Evolutionary conservation across 257 asterid genomes (phyloP), one percentile per base, ranked within the genome.

Genomic region (Galeopsis tetrahit): DNA sequence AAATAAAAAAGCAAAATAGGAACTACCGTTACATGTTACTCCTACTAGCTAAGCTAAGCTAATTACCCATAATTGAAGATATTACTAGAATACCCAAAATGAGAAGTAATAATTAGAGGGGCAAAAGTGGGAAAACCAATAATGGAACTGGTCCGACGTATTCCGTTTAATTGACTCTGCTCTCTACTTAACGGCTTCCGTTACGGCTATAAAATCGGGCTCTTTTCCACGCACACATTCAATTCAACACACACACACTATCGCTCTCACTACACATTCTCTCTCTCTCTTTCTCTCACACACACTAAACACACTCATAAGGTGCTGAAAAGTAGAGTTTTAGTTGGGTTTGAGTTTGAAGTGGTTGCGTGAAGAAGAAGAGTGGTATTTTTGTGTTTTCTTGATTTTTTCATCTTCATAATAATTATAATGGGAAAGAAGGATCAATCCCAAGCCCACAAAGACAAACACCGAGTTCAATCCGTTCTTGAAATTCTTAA

Each of bases 331-430:
- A 62, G 52, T 3, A 15, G 35, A 17, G 75, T 34, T 60, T 40
- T 33, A 46, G 10, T 38, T 56, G 42, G 36, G n/a, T 11, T 48
- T 4, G 56, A 75, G 68, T 86, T 86, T 78, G 78, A 84, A 86
- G 74, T 88, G 81, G 80, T 93, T 78, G 95, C 96, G 93, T 93
- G 79, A 92, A 87, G 36, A 52, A 59, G 79, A 88, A 83, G 93
- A 56, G 81, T 82, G 68, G 88, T 52, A 89, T 88, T 95, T 83
- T 32, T 85, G 87, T 75, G 69, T 71, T 82, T 75, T 69, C 80
- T 81, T 75, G 89, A 75, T 56, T 70, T 32, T 73, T 65, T 78
- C 78, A 53, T 13, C 48, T 17, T 51, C 34, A 36, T 11, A 10
- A 48, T 49, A 31, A 40, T 76, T 28, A 80, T 32, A 33, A 94